Conservation (phyloP, 106 monocot genomes). For the Iris macrosiphon region DNA sequence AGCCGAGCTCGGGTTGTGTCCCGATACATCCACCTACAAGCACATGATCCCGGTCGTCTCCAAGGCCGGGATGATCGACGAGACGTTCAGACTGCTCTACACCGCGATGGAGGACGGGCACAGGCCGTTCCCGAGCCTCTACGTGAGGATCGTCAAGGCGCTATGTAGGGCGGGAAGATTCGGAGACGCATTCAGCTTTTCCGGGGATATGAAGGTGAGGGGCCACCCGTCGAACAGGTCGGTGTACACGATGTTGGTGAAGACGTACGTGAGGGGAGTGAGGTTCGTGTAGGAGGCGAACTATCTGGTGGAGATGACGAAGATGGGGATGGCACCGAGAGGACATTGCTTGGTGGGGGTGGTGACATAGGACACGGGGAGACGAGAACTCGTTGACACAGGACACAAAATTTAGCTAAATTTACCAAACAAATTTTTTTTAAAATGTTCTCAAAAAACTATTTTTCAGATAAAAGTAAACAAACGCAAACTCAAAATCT, state of each 20-base stretch:
- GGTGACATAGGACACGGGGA: no score
- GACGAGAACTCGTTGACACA: no score
- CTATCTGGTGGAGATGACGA: constrained; percentile 87
- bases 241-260: constrained; percentile 91
- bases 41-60: constrained; percentile 67
- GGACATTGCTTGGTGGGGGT: constrained; percentile 68
- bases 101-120: constrained; percentile 66
- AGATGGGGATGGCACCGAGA: constrained; percentile 68
- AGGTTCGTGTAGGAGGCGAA: constrained; percentile 69
- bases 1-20: constrained; percentile 46
- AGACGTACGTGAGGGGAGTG: constrained; percentile 89
- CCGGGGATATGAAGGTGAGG: constrained; percentile 70
- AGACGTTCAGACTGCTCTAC: constrained; percentile 61
- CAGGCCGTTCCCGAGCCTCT: constrained; percentile 80
- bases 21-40: constrained; percentile 83
- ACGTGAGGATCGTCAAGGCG: constrained; percentile 77
- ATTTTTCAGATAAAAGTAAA: no score
- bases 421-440: no score
- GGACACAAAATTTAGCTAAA: no score
- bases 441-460: no score
- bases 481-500: no score
- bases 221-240: constrained; percentile 81
- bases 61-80: constrained; percentile 63
- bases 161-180: constrained; percentile 76
- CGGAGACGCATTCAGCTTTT: constrained; percentile 69